These are phyloP conservation scores for Abrus pulchellus DNA, from an alignment of 306 rosid species.

Conservation along the genomic window DNA sequence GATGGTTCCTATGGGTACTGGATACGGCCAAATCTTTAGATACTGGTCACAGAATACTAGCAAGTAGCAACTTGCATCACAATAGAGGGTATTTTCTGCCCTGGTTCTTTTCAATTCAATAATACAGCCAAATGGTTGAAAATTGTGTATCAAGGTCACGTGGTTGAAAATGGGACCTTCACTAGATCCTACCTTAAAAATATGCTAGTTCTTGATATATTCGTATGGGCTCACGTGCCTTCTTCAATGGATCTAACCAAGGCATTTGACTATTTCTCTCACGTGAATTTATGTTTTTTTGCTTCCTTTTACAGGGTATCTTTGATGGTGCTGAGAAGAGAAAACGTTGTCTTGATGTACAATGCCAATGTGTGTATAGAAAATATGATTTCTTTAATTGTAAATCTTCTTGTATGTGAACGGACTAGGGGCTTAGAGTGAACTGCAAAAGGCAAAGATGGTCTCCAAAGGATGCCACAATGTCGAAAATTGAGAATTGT, in stretches of 20 bases:
- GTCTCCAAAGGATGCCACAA: constrained; percentile 50
- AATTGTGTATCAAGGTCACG: neutral
- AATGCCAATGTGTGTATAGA: constrained; percentile 44
- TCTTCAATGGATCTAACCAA: constrained; percentile 15
- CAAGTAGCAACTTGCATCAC: constrained; percentile 8
- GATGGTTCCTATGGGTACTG: neutral
- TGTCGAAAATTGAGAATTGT: neutral
- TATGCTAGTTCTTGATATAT: neutral
- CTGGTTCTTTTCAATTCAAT: neutral
- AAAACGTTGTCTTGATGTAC: neutral
- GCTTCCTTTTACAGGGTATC: constrained; percentile 46
- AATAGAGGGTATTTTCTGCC: neutral
- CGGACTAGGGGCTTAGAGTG: neutral
- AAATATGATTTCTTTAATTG: constrained; percentile 39
- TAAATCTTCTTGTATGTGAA: constrained; percentile 39
- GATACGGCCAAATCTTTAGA: neutral
- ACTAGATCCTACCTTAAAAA: constrained; percentile 17
- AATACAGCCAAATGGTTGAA: constrained; percentile 31
- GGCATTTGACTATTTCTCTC: constrained; percentile 24
- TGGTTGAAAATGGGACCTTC: constrained; percentile 9
- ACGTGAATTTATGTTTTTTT: constrained; percentile 26
- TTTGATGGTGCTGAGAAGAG: constrained; percentile 36
- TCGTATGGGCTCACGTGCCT: constrained; percentile 9
- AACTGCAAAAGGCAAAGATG: constrained; percentile 24
- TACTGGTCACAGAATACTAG: neutral